Evolutionary conservation across 495 filamentous ascomycete genomes (phyloP).

Genomic region (Neohortaea acidophila): DNA sequence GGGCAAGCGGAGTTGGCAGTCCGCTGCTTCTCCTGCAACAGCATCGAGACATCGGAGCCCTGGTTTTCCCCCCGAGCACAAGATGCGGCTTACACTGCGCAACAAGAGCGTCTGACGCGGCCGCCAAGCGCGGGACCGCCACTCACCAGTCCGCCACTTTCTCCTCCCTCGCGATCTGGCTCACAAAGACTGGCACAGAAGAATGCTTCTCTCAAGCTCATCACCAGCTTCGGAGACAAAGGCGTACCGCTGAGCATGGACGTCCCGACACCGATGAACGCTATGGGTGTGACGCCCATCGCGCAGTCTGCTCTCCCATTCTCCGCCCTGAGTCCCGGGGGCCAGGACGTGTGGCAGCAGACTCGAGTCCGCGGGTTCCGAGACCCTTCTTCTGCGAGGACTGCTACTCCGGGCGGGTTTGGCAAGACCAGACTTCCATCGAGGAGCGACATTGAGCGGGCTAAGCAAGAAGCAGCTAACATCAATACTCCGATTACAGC

Average conservation of each 20-base stretch:
- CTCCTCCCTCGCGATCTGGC: constrained; percentile 20
- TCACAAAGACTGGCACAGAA: constrained; percentile 38
- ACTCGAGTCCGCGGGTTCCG: constrained; percentile 12
- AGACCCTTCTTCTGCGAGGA: constrained; percentile 55
- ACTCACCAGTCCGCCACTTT: constrained; percentile 28
- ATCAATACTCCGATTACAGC: constrained; percentile 10
- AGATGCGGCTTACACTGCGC: constrained; percentile 34
- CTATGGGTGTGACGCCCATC: constrained; percentile 73
- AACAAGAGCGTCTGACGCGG: constrained; percentile 17
- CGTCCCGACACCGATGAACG: constrained; percentile 47
- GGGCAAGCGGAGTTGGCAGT: constrained; percentile 82
- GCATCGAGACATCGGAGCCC: constrained; percentile 42
- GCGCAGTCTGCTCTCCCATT: constrained; percentile 50
- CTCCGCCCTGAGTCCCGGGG: constrained; percentile 57
- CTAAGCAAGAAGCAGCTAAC: constrained; percentile 13
- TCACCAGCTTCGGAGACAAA: constrained; percentile 55
- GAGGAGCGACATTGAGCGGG: constrained; percentile 53
- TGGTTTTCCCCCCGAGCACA: constrained; percentile 74
- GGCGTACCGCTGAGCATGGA: constrained; percentile 36
- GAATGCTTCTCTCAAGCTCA: constrained; percentile 76
- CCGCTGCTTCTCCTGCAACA: constrained; percentile 45
- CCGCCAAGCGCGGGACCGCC: constrained; percentile 11
- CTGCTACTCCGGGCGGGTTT: constrained; percentile 57
- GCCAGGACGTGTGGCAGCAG: constrained; percentile 35
- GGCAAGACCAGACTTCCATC: constrained; percentile 55